phyloP scores from a whole-genome alignment of 2,329 filamentous ascomycete species.

The Ophiostoma fasciatum region DNA sequence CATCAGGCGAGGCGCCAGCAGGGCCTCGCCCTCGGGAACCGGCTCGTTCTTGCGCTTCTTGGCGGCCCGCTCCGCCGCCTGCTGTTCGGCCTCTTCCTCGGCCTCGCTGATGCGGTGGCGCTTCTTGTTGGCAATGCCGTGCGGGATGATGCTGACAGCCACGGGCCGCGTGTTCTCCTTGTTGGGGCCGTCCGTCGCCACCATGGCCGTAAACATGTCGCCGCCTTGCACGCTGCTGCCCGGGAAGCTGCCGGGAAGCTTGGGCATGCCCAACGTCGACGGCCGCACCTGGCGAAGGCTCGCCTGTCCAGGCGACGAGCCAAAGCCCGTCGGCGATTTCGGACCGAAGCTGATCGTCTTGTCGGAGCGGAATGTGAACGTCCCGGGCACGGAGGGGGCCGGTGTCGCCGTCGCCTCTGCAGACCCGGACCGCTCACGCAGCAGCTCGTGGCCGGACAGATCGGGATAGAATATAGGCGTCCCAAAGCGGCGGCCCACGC shows the following conservation, averaged over 20 bases:
- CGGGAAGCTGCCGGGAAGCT: constrained; percentile 29
- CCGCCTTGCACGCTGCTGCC: constrained; percentile 34
- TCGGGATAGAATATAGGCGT: constrained; percentile 37
- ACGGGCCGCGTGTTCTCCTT: constrained; percentile 39
- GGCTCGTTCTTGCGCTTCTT: constrained; percentile 44
- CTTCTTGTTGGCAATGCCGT: constrained; percentile 53
- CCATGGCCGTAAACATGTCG: constrained; percentile 1
- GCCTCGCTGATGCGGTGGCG: constrained; percentile 42
- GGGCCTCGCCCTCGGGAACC: constrained; percentile 34
- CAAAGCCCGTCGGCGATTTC: constrained; percentile 36
- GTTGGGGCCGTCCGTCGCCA: constrained; percentile 23
- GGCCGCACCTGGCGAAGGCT: constrained; percentile 45
- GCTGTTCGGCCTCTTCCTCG: constrained; percentile 37
- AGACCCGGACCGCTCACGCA: not conserved
- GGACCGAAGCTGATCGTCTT: constrained; percentile 45
- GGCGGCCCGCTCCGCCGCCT: constrained; percentile 31
- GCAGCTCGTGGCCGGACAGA: constrained; percentile 22
- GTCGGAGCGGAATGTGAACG: constrained; percentile 51
- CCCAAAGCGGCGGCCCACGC: constrained; percentile 9
- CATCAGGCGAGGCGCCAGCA: constrained; percentile 33
- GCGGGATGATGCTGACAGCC: constrained; percentile 34
- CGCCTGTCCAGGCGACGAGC: constrained; percentile 40
- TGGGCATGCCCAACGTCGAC: constrained; percentile 26
- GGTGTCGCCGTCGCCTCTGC: constrained; percentile 11
- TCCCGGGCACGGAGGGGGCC: constrained; percentile 33